These are phyloP conservation scores for Verticillium nonalfalfae DNA, from an alignment of 2,329 filamentous ascomycete species.

Conservation along the genomic window DNA sequence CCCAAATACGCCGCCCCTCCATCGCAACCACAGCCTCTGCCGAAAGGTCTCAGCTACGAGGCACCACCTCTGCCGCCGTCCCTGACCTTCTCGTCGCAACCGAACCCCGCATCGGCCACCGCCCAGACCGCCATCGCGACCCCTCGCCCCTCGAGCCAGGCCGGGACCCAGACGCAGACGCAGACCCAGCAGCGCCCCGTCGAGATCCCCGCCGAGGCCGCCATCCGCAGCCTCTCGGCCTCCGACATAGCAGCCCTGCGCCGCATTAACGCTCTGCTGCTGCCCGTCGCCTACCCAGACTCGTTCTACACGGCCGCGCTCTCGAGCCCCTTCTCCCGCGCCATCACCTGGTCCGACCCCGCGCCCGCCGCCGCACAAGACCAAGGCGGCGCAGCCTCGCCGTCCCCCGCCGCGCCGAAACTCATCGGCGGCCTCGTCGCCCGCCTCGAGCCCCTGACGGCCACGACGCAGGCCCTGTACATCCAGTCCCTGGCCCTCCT, in stretches of 20 bases:
- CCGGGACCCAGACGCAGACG: conserved; percentile 35
- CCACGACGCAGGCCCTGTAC: conserved; percentile 45
- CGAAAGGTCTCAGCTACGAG: neutral
- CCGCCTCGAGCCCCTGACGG: conserved; percentile 47
- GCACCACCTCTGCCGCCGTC: conserved; percentile 10
- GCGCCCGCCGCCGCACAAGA: conserved; percentile 11
- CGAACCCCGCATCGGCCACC: conserved; percentile 16
- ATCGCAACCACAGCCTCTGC: conserved; percentile 12
- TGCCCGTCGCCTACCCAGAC: conserved; percentile 58
- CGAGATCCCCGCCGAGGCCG: conserved; percentile 36
- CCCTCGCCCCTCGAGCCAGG: conserved; percentile 15
- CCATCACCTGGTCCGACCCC: conserved; percentile 50
- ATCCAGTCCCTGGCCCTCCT: conserved; percentile 59
- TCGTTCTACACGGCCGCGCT: conserved; percentile 53
- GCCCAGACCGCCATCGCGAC: conserved; percentile 15
- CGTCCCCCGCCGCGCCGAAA: conserved; percentile 31
- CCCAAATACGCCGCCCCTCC: conserved; percentile 37
- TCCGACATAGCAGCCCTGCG: conserved; percentile 52
- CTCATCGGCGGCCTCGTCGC: conserved; percentile 58
- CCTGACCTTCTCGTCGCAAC: conserved; percentile 12
- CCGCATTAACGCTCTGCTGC: conserved; percentile 58
- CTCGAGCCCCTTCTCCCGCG: conserved; percentile 50
- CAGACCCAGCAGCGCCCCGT: conserved; percentile 34
- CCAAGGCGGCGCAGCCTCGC: too few relatives aligned
- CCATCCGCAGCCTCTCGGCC: conserved; percentile 42